Evolutionary conservation across 345 rosid genomes (phyloP).

Genomic region (Trapa bicornis): DNA sequence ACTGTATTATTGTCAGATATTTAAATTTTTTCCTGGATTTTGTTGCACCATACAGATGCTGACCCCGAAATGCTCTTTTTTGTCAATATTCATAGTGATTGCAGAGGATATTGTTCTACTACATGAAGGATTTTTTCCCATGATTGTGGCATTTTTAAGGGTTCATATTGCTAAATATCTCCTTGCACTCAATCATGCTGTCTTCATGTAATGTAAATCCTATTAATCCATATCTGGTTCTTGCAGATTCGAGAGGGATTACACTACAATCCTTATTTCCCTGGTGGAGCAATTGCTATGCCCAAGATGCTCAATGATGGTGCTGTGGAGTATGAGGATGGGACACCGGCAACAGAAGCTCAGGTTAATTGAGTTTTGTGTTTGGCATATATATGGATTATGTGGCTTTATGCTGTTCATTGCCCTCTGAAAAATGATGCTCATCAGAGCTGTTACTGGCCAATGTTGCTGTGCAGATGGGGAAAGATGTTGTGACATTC

Average conservation of each 20-base stretch:
- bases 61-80: too few relatives aligned
- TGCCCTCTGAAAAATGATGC: neutral
- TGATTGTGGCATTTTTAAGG: too few relatives aligned
- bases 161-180: neutral
- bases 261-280: conserved; percentile 54
- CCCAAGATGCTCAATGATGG: conserved; percentile 96
- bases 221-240: neutral
- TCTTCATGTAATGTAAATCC: neutral
- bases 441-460: neutral
- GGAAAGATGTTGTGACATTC: conserved; percentile 93
- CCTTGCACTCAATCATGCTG: too few relatives aligned
- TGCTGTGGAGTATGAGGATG: conserved; percentile 97
- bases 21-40: too few relatives aligned
- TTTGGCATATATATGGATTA: neutral
- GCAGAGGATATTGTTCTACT: too few relatives aligned
- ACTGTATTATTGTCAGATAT: too few relatives aligned
- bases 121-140: too few relatives aligned
- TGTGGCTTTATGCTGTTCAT: conserved; percentile 3
- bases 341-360: conserved; percentile 14
- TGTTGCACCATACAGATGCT: too few relatives aligned
- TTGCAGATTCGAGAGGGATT: conserved; percentile 42
- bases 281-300: conserved; percentile 99
- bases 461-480: conserved; percentile 54
- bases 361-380: conserved; percentile 30
- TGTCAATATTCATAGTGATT: too few relatives aligned